These are phyloP conservation scores for Thozetella sp. DNA, from an alignment of 495 filamentous ascomycete genomes.

Conservation along the genomic window DNA sequence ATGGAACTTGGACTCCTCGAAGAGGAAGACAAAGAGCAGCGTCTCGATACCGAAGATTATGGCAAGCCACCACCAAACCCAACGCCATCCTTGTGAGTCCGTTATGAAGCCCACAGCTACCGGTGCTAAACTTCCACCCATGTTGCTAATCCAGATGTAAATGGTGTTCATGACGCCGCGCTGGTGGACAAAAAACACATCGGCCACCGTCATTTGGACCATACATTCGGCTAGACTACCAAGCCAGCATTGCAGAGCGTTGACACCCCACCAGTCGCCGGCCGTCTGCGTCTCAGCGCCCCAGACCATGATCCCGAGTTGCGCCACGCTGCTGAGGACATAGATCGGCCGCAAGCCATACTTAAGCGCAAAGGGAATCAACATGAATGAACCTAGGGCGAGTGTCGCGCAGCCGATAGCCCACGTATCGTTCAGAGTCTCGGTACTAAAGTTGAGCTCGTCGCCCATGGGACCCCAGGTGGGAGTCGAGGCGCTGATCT, in stretches of 20 bases:
- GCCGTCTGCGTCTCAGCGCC: background rate
- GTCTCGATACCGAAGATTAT: conserved; percentile 42
- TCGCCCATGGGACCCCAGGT: conserved; percentile 39
- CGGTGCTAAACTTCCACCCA: conserved; percentile 38
- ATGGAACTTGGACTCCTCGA: conserved; percentile 44
- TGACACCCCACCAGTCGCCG: conserved; percentile 20
- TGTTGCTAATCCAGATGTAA: conserved; percentile 32
- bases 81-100: conserved; percentile 46
- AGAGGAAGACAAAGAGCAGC: conserved; percentile 36
- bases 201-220: conserved; percentile 47
- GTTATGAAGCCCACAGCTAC: conserved; percentile 48
- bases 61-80: conserved; percentile 54
- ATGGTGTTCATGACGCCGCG: conserved; percentile 39
- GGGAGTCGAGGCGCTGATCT: conserved; percentile 38
- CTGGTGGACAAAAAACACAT: conserved; percentile 54
- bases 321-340: conserved; percentile 31
- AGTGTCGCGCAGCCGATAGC: conserved; percentile 38
- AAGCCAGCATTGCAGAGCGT: conserved; percentile 31
- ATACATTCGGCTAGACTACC: conserved; percentile 44
- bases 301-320: conserved; percentile 8
- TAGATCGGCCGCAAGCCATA: conserved; percentile 48
- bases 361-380: conserved; percentile 47
- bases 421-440: conserved; percentile 35
- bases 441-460: conserved; percentile 35
- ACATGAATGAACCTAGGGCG: conserved; percentile 38